Evolutionary conservation across 306 rosid genomes (phyloP), one percentile per base, ranked within the genome.

Genomic region (Styphnolobium japonicum): DNA sequence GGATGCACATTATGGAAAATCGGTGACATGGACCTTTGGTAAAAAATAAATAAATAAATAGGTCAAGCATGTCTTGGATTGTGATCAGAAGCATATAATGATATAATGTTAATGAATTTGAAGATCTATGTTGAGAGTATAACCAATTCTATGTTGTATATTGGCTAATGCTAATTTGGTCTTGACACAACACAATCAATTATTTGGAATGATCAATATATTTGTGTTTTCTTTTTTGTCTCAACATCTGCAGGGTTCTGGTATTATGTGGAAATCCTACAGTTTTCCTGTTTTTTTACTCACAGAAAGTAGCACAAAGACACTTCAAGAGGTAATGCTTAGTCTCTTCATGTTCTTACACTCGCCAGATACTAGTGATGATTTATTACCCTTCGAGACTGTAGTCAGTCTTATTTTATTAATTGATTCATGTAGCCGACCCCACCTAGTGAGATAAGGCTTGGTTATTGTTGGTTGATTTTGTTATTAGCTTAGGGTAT

Each of bases 241-340:
- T 78, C 65, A 63, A 62, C 53, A 31, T 79, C 67, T 85, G 74
- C 92, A 94, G 98, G 98, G 98, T 67, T 90, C 97, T 79, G 91
- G 96, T 83, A 82, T 94, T 62, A 90, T 94, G 95, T 86, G 92
- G 98, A 89, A 89, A 10, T 36, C 55, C 3, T 90, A 92, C 77
- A 62, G 48, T 80, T 94, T 91, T 86, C 98, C 98, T 34, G 91
- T 89, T 70, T 94, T 94, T 82, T 79, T 94, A 66, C 89, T 91
- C 70, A 82, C 97, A 12, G 88, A 87, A 45, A 87, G 83, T 82
- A 76, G 92, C 86, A 78, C 91, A 52, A 63, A 76, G 83, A 81
- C 89, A 68, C 77, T 89, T 79, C 84, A 82, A 58, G 89, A 94
- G 94, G 98, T 93, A 91, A 73, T 68, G 6, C 63, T 71, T 56